Base-by-base conservation (phyloP, 352 stramenopile species). In the Achlya hypogyna region DNA sequence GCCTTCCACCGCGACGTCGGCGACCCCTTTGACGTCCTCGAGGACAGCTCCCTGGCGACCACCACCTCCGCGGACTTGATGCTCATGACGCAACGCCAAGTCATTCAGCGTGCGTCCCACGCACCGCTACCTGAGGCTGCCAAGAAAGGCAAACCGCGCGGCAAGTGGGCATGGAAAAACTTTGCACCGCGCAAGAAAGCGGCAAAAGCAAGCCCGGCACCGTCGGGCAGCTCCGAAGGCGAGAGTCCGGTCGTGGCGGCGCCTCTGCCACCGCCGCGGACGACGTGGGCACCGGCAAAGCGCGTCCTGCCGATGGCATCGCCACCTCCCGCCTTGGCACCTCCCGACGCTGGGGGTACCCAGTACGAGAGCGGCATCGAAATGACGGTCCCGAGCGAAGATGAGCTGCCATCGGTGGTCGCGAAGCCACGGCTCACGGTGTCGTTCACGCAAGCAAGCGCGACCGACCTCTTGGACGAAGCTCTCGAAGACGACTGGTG, bases 41-140 rank as follows among this genome's bases (percentile, higher is more conserved):
- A 63, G 42, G 51, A 69, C 42, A 47, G 47, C 9, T 77, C 20
- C 64, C 88, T 5, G 72, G 81, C 18, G 72, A 84, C 38, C 12
- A 67, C 60, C 14, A 84, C 81, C 6, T 86, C 84, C 18, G 84
- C 81, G 0, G 84, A 93, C 60, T 56, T 93, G 32, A 84, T 76
- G 14, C 87, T 85, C 52, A 81, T 93, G 45, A 91, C 84, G 0
- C 84, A 93, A 62, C 76, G 82, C 8, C 84, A 91, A 66, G 84
- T 93, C 4, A 79, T 93, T 22, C 79, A 90, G 60, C 79, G 82
- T 16, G 38, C 20, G 18, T 27, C 51, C 32, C 25, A 49, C 12
- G 38, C 51, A 2, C 60, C 60, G 6, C 51, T 49, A 32, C n/a
- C 28, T 0, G 18, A 14, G n/a, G 8, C 10, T 20, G 12, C 16